Base-by-base conservation (phyloP, 352 stramenopile genomes). In the Globisporangium sylvaticum region DNA sequence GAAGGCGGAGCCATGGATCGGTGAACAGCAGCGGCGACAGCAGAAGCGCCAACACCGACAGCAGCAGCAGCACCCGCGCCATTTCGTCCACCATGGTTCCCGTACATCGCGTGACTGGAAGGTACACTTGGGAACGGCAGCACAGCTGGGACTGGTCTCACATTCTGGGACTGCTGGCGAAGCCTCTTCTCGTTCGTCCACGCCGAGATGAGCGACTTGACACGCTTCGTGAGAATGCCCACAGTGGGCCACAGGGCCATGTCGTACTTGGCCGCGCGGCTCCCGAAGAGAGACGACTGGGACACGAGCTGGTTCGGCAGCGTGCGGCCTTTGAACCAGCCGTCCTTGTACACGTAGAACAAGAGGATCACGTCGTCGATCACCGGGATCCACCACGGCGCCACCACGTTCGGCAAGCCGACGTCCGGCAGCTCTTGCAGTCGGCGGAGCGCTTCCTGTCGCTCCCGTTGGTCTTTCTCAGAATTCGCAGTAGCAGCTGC, bases 351-450 rank as follows among this genome's bases (percentile, higher is more conserved):
- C 12, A 96, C 69, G 59, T 81, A 82, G 22, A 94, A 67, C 39
- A 96, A 57, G 14, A 96, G 68, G 27, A 89, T 64, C 20, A 92
- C 73, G 53, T 96, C 88, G 63, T 96, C 88, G 4, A 92, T 71
- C 25, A 88, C 50, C 20, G 85, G 79, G 48, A 90, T 77, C 88
- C 88, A 96, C 88, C 88, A 96, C 22, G 82, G 78, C 3, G 79
- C 74, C 0, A 94, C 76, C 1, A 65, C 20, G 20, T 75, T 63
- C 2, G 74, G 34, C 9, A 63, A 67, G 14, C 75, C 70, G 0
- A 91, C 39, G 29, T 75, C 65, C 0, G 73, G 70, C n/a, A 94
- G 64, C 10, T 54, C 48, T 62, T 77, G 78, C 18, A 94, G 69
- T 0, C 77, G 78, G 2, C 53, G 55, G 46, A 94, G 69, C 18